Conservation (phyloP, 2,329 filamentous ascomycete species). For the Hirsutella minnesotensis region DNA sequence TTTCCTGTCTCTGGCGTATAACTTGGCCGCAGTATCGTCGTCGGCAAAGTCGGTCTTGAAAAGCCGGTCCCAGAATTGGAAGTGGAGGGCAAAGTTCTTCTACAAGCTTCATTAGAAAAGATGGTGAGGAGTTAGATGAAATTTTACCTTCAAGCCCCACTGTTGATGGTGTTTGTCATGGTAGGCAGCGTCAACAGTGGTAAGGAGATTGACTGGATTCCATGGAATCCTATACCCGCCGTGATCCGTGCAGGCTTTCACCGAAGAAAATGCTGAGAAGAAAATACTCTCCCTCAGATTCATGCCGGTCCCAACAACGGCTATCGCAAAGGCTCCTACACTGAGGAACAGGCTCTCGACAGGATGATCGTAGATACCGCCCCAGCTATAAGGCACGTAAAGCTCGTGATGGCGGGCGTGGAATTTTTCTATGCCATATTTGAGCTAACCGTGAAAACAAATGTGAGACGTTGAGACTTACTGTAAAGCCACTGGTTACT, state of each 20-base stretch:
- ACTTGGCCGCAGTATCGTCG: neutral
- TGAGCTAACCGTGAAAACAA: neutral
- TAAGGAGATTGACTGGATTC: neutral
- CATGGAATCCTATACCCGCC: conserved; percentile 1
- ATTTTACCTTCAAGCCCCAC: neutral
- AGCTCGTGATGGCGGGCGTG: conserved; percentile 1
- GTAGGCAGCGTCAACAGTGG: neutral
- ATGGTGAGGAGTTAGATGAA: too few species aligned
- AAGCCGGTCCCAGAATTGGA: conserved; percentile 1
- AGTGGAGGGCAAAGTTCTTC: conserved; percentile 1
- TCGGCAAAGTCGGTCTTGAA: neutral
- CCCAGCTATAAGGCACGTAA: conserved; percentile 1
- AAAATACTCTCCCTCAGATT: neutral
- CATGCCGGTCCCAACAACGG: neutral
- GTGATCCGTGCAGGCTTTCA: conserved; percentile 1
- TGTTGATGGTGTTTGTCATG: conserved; percentile 2
- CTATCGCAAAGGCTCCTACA: neutral
- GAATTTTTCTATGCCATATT: neutral
- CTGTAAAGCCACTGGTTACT: neutral
- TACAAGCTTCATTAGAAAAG: neutral
- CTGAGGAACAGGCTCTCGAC: conserved; percentile 1
- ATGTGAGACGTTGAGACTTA: neutral
- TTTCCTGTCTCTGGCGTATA: neutral
- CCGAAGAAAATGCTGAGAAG: conserved; percentile 1
- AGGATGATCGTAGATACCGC: conserved; percentile 1